phyloP scores from a whole-genome alignment of 192 early-diverging fungal species.

The Kappamyces sp. region DNA sequence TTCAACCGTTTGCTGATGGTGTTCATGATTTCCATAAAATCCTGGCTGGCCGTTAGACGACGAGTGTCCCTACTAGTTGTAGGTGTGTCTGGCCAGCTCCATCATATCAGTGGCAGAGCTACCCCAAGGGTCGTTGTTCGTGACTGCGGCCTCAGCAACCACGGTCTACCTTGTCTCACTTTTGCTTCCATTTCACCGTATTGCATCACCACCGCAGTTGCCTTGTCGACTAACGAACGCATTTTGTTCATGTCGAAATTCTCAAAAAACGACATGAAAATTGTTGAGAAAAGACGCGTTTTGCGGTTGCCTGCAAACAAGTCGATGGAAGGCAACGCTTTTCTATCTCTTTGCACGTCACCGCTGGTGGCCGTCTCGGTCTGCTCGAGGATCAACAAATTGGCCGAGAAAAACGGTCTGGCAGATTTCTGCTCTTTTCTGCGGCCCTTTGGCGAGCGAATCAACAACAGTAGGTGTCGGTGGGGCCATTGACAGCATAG shows the following conservation, averaged over 20 bases:
- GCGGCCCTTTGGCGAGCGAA: conserved; percentile 62
- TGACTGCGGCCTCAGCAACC: conserved; percentile 62
- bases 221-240: conserved; percentile 39
- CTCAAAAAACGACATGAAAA: too few species aligned
- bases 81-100: conserved; percentile 76
- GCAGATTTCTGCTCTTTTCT: conserved; percentile 55
- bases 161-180: conserved; percentile 41
- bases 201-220: conserved; percentile 85
- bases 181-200: conserved; percentile 90
- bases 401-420: conserved; percentile 55
- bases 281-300: too few species aligned
- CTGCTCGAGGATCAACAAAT: conserved; percentile 54
- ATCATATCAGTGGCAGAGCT: conserved; percentile 89
- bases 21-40: conserved; percentile 94
- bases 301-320: too few species aligned
- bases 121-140: conserved; percentile 89
- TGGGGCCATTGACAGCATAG: neutral
- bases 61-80: conserved; percentile 54
- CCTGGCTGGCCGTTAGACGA: conserved; percentile 48
- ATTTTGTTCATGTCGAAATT: conserved; percentile 30
- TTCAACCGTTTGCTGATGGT: conserved; percentile 77
- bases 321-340: conserved; percentile 29
- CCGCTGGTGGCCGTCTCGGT: conserved; percentile 64
- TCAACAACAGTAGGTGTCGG: conserved; percentile 27
- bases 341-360: conserved; percentile 46